Evolutionary conservation across 2,329 filamentous ascomycete genomes (phyloP).

Genomic region (Cladosporium colombiae): DNA sequence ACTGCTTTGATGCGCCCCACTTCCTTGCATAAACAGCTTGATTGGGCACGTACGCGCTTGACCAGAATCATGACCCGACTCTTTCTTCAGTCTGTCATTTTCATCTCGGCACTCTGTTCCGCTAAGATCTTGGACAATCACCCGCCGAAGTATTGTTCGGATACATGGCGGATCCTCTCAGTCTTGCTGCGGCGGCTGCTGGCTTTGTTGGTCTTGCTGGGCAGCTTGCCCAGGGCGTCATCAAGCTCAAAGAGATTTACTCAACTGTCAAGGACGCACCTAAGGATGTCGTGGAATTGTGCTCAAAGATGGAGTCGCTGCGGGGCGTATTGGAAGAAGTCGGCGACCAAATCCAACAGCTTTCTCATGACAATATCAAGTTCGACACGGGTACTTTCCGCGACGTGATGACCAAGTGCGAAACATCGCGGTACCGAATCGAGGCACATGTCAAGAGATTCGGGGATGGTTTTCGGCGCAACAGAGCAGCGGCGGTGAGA

Average conservation of each 20-base stretch:
- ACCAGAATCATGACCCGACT: too few relatives aligned
- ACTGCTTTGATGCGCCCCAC: too few relatives aligned
- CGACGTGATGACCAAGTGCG: not conserved
- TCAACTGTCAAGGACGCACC: not conserved
- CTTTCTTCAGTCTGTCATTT: too few relatives aligned
- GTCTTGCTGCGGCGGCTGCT: not conserved
- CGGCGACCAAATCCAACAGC: not conserved
- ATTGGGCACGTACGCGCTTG: too few relatives aligned
- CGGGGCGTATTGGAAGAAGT: not conserved
- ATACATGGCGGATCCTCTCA: not conserved
- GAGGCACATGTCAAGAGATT: not conserved
- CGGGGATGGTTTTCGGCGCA: not conserved
- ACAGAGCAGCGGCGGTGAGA: not conserved
- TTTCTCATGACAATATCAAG: not conserved
- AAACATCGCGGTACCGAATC: not conserved
- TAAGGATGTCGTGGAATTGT: not conserved
- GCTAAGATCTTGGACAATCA: too few relatives aligned
- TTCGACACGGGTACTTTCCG: not conserved
- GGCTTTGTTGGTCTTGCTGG: not conserved
- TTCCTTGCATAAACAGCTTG: too few relatives aligned
- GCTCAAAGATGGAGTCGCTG: not conserved
- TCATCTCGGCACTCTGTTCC: too few relatives aligned
- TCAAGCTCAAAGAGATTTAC: not conserved
- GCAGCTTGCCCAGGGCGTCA: not conserved
- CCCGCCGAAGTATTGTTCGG: too few relatives aligned